These are phyloP conservation scores for Phialocephala subalpina DNA, from an alignment of 2,329 filamentous ascomycete genomes.

Conservation along the genomic window DNA sequence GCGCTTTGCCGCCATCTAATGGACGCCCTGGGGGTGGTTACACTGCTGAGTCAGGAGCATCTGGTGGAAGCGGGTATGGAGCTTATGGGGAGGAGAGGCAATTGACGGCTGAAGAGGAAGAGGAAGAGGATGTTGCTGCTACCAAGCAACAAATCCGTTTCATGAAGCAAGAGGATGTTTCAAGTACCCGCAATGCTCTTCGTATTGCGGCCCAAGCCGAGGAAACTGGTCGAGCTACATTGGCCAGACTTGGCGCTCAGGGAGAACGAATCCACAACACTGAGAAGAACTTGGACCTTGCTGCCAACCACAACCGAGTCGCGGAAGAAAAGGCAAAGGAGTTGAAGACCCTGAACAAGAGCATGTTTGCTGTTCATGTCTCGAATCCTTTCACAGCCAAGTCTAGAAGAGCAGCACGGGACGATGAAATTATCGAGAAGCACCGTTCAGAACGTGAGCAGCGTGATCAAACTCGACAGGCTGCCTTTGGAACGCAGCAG, in stretches of 20 bases:
- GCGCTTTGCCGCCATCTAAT: constrained; percentile 33
- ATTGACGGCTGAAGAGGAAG: constrained; percentile 78
- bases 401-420: constrained; percentile 68
- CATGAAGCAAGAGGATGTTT: constrained; percentile 80
- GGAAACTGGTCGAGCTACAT: constrained; percentile 74
- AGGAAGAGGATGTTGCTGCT: constrained; percentile 76
- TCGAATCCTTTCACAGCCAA: constrained; percentile 79
- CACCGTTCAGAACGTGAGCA: constrained; percentile 71
- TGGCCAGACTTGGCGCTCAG: constrained; percentile 78
- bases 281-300: constrained; percentile 83
- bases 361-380: constrained; percentile 89
- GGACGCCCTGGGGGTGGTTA: constrained; percentile 40
- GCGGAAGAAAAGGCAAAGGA: constrained; percentile 84
- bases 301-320: constrained; percentile 76
- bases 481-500: constrained; percentile 58
- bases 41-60: constrained; percentile 32
- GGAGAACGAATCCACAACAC: constrained; percentile 84
- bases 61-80: constrained; percentile 48
- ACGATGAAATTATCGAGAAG: constrained; percentile 74
- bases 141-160: constrained; percentile 78
- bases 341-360: constrained; percentile 84
- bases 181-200: constrained; percentile 74
- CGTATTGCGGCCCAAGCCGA: constrained; percentile 73
- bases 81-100: constrained; percentile 75
- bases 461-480: constrained; percentile 68